phyloP scores from a whole-genome alignment of 495 filamentous ascomycete species.

The Penicillium coffeae region DNA sequence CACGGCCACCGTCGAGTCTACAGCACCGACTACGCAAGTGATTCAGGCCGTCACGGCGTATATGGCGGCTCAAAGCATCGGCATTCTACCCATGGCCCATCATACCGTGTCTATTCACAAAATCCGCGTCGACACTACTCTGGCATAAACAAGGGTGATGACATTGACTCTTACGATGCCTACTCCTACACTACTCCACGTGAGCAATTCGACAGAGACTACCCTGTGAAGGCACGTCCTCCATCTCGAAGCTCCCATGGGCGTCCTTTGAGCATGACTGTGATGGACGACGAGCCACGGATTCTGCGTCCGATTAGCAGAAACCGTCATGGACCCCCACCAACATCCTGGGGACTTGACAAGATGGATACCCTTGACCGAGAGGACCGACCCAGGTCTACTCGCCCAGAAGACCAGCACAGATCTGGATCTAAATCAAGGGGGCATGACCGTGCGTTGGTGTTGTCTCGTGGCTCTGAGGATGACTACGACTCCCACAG shows the following conservation, averaged over 20 bases:
- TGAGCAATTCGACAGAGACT: slow-evolving; percentile 65
- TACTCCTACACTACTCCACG: slow-evolving; percentile 71
- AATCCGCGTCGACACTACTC: slow-evolving; percentile 22
- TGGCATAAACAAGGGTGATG: slow-evolving; percentile 47
- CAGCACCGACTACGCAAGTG: slow-evolving; percentile 40
- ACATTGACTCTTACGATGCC: slow-evolving; percentile 56
- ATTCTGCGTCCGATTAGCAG: slow-evolving; percentile 29
- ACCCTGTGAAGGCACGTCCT: slow-evolving; percentile 45
- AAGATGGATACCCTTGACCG: slow-evolving; percentile 56
- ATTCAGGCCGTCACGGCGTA: slow-evolving; percentile 27
- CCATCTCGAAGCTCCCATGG: slow-evolving; percentile 49
- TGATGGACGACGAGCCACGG: slow-evolving; percentile 54
- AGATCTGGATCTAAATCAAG: slow-evolving; percentile 27
- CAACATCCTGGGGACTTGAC: slow-evolving; percentile 60
- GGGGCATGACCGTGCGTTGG: slow-evolving; percentile 33
- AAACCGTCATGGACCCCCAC: slow-evolving; percentile 53
- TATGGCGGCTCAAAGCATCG: slow-evolving; percentile 14
- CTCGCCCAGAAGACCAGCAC: slow-evolving; percentile 26
- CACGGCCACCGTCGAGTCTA: slow-evolving; percentile 30
- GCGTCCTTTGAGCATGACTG: slow-evolving; percentile 61
- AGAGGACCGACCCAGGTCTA: slow-evolving; percentile 32
- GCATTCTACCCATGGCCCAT: slow-evolving; percentile 9
- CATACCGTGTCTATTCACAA: slow-evolving; percentile 24
- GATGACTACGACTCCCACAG: slow-evolving; percentile 33
- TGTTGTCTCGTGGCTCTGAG: slow-evolving; percentile 40